Conservation (phyloP, 805 yeast genomes). For the Zygoascus biomembranicola region DNA sequence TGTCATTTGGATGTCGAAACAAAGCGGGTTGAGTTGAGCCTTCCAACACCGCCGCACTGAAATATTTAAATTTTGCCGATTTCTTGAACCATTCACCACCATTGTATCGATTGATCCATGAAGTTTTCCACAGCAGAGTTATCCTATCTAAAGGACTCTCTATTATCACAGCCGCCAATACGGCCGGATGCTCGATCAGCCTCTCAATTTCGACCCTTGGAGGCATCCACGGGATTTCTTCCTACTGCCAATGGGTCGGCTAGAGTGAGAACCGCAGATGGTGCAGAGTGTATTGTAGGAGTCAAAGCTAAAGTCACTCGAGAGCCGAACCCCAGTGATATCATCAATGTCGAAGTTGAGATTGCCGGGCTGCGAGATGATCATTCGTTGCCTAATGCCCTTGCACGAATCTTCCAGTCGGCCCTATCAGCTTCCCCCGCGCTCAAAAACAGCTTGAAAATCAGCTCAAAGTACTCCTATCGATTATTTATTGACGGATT, state of each 20-base stretch:
- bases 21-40: no score
- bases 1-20: neutral
- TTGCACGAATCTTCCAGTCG: conserved; percentile 53
- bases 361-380: conserved; percentile 64
- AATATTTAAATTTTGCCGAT: no score
- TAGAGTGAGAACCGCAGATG: conserved; percentile 76
- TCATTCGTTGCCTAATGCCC: conserved; percentile 54
- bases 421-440: conserved; percentile 34
- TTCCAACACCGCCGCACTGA: no score
- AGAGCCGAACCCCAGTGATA: conserved; percentile 20
- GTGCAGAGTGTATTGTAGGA: conserved; percentile 89
- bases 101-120: conserved; percentile 15
- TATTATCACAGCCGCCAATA: conserved; percentile 48
- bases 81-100: no score
- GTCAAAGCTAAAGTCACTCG: conserved; percentile 73
- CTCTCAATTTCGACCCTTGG: conserved; percentile 77
- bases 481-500: conserved; percentile 74
- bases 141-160: conserved; percentile 65
- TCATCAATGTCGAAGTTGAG: conserved; percentile 69
- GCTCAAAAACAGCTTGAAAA: conserved; percentile 43
- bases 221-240: conserved; percentile 69
- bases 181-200: conserved; percentile 81
- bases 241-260: conserved; percentile 92
- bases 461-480: conserved; percentile 69
- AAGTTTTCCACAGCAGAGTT: conserved; percentile 32